Percentiles rank a stretch among this genome's conserved stretches.
phyloP scores from a whole-genome alignment of 805 yeast genomes.

The Wickerhamiella galacta region DNA sequence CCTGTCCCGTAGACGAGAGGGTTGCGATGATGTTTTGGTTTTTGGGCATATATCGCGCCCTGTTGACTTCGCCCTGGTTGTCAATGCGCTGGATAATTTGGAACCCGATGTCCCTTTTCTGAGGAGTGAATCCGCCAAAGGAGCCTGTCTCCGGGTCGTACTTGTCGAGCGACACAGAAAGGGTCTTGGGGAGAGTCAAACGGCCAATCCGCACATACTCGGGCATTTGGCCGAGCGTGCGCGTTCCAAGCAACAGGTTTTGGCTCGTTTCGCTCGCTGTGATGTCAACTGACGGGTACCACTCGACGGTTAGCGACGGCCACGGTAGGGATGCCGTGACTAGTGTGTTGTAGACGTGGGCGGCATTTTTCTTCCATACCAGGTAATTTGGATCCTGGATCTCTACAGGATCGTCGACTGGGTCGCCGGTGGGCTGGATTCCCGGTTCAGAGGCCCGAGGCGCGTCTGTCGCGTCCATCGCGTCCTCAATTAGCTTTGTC shows the following conservation, averaged over 20 bases:
- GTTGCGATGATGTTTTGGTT: constrained; percentile 73
- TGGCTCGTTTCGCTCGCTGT: constrained; percentile 12
- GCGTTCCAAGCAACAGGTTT: constrained; percentile 44
- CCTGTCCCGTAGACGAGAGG: constrained; percentile 46
- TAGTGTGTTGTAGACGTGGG: constrained; percentile 36
- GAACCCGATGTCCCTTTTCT: constrained; percentile 12
- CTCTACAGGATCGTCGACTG: too few species aligned
- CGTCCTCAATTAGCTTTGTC: too few species aligned
- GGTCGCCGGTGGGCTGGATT: too few species aligned
- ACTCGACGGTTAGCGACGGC: constrained; percentile 47
- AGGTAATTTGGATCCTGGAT: constrained; percentile 8
- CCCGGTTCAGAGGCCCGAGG: too few species aligned
- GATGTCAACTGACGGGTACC: constrained; percentile 40
- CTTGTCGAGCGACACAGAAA: constrained; percentile 16
- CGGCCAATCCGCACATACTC: constrained; percentile 30
- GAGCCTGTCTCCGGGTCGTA: constrained; percentile 25
- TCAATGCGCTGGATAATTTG: constrained; percentile 40
- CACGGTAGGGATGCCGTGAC: constrained; percentile 39
- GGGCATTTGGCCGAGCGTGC: constrained; percentile 40
- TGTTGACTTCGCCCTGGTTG: constrained; percentile 57
- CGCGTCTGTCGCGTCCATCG: too few species aligned
- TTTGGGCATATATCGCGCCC: constrained; percentile 61
- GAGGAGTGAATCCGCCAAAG: constrained; percentile 18
- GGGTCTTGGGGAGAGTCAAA: constrained; percentile 17
- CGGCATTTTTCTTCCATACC: constrained; percentile 47